Percentiles rank a stretch among this genome's conserved stretches.
Evolutionary conservation across 495 filamentous ascomycete genomes (phyloP).

Genomic region (Thozetella sp.): DNA sequence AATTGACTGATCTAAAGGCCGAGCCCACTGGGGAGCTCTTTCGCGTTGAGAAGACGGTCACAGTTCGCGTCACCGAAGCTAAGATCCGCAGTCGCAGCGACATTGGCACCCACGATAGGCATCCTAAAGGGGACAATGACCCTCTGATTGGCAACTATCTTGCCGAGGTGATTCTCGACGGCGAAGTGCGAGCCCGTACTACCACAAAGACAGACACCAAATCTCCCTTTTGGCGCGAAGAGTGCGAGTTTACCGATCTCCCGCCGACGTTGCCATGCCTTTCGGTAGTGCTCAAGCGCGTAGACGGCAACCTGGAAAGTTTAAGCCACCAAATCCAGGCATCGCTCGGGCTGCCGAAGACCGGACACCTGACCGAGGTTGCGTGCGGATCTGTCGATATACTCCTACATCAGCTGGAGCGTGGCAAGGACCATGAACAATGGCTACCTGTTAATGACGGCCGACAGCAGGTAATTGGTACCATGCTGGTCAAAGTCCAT

Average conservation of each 20-base stretch:
- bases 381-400: conserved; percentile 78
- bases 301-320: conserved; percentile 46
- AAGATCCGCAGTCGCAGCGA: conserved; percentile 47
- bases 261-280: conserved; percentile 77
- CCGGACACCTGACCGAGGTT: conserved; percentile 36
- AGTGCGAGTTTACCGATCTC: conserved; percentile 83
- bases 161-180: conserved; percentile 90
- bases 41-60: conserved; percentile 60
- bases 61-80: conserved; percentile 58
- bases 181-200: conserved; percentile 84
- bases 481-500: conserved; percentile 82
- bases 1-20: conserved; percentile 37
- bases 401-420: conserved; percentile 78
- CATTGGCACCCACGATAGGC: conserved; percentile 27
- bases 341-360: conserved; percentile 39
- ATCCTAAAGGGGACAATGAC: conserved; percentile 35
- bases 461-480: conserved; percentile 71
- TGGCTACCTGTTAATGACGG: conserved; percentile 87
- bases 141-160: conserved; percentile 66
- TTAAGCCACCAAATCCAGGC: conserved; percentile 44
- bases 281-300: conserved; percentile 79
- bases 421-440: conserved; percentile 79
- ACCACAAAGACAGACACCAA: conserved; percentile 78
- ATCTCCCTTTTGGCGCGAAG: conserved; percentile 94
- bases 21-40: conserved; percentile 50